These are phyloP conservation scores for Yamadazyma akitaensis DNA, from an alignment of 805 yeast genomes.

Conservation along the genomic window DNA sequence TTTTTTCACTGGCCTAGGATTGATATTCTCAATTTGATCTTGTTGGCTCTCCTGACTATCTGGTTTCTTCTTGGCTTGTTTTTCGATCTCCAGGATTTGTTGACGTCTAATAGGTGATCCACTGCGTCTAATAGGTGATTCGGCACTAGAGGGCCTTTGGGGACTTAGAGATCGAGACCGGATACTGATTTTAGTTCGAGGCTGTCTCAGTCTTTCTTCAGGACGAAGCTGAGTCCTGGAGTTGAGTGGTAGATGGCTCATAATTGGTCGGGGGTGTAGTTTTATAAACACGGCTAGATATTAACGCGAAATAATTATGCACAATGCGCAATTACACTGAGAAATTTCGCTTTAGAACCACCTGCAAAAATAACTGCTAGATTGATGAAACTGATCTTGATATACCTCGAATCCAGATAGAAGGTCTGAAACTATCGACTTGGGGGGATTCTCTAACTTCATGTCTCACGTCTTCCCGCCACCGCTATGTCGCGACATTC, in stretches of 20 bases:
- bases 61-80: slow-evolving; percentile 1
- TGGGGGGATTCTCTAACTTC: too few species aligned
- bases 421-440: too few species aligned
- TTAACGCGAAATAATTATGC: too few species aligned
- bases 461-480: too few species aligned
- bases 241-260: slow-evolving; percentile 1
- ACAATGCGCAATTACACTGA: too few species aligned
- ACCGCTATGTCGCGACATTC: too few species aligned
- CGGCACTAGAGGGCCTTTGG: slow-evolving; percentile 4
- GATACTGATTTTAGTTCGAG: slow-evolving; percentile 4
- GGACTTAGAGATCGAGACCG: slow-evolving; percentile 7
- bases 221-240: slow-evolving; percentile 5
- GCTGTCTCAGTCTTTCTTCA: slow-evolving; percentile 1
- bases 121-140: slow-evolving; percentile 18
- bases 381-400: too few species aligned
- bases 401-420: too few species aligned
- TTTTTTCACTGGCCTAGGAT: slow-evolving; percentile 2
- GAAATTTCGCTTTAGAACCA: too few species aligned
- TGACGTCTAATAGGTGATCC: slow-evolving; percentile 36
- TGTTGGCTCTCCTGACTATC: neutral
- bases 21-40: slow-evolving; percentile 2
- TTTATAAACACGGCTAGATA: too few species aligned
- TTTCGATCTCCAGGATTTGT: slow-evolving; percentile 28
- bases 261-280: neutral
- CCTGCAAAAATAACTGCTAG: too few species aligned